These are phyloP conservation scores for Diaporthe citrichinensis DNA, from an alignment of 2,329 filamentous ascomycete genomes.

Conservation along the genomic window DNA sequence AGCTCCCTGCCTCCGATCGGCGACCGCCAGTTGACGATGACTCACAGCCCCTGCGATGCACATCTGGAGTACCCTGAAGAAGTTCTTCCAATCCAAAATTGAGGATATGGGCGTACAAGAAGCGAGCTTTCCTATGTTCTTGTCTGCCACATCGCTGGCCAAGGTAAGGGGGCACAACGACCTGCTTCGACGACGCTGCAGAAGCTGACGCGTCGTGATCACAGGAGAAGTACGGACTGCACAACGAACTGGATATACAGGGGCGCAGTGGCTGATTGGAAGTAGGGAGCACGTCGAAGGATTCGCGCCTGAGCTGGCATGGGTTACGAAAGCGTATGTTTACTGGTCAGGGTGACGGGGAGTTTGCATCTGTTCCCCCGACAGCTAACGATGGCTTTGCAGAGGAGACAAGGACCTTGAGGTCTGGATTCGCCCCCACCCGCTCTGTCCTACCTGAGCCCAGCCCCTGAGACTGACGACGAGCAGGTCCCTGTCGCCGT, in stretches of 20 bases:
- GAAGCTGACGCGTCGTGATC: neutral
- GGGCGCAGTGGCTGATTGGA: conserved; percentile 1
- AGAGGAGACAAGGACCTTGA: conserved; percentile 95
- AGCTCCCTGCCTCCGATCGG: conserved; percentile 59
- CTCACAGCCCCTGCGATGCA: conserved; percentile 61
- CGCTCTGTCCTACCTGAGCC: neutral
- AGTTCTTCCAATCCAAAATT: conserved; percentile 81
- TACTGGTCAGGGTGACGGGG: conserved; percentile 6
- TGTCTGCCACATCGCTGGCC: conserved; percentile 89
- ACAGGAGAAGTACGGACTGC: conserved; percentile 23
- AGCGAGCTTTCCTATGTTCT: conserved; percentile 96
- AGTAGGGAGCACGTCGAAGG: conserved; percentile 87
- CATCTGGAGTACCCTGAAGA: conserved; percentile 76
- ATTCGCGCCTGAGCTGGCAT: conserved; percentile 94
- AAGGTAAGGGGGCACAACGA: conserved; percentile 79
- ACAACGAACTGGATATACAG: neutral
- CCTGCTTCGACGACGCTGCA: too few relatives aligned
- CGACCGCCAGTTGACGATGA: conserved; percentile 30
- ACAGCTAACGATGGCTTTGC: conserved; percentile 44
- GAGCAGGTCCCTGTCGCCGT: conserved; percentile 73
- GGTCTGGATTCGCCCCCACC: conserved; percentile 38
- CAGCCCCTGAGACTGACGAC: neutral
- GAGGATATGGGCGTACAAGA: conserved; percentile 94
- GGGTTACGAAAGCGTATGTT: conserved; percentile 85
- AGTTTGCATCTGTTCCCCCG: conserved; percentile 22